Conservation (phyloP, 2,329 filamentous ascomycete species). For the Chaetomiaceae sp. region DNA sequence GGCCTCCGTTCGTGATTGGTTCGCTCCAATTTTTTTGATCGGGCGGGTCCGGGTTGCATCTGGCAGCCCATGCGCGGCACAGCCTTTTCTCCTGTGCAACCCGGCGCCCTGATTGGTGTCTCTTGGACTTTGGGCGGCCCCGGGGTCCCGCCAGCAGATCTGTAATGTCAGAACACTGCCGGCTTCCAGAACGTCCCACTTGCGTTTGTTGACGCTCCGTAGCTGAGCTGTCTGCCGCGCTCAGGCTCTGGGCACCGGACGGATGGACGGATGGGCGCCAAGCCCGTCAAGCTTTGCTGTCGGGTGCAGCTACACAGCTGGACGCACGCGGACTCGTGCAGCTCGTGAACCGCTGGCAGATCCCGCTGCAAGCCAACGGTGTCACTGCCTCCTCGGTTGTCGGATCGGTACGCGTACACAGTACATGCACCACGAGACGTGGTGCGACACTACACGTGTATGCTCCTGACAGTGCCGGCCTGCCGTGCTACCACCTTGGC, state of each 20-base stretch:
- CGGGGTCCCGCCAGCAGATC: too few species aligned
- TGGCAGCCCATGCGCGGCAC: conserved; percentile 12
- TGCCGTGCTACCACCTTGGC: too few species aligned
- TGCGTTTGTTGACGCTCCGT: neutral
- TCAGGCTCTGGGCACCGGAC: too few species aligned
- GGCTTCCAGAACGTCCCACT: neutral
- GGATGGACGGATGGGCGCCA: too few species aligned
- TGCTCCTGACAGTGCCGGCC: too few species aligned
- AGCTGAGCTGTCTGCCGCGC: conserved; percentile 3
- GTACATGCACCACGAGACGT: too few species aligned
- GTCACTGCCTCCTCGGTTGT: neutral
- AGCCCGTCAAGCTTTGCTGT: too few species aligned
- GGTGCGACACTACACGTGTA: too few species aligned
- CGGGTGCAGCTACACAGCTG: too few species aligned
- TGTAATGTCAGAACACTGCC: neutral
- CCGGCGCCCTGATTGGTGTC: conserved; percentile 4
- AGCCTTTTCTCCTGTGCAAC: neutral
- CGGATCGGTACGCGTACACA: neutral
- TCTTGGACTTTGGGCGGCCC: too few species aligned
- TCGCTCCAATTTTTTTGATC: neutral
- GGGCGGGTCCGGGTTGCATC: neutral
- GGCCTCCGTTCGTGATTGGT: conserved; percentile 7
- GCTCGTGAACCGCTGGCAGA: too few species aligned
- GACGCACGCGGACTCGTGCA: too few species aligned
- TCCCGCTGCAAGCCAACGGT: neutral